These are phyloP conservation scores for Geotrichum restrictum DNA, from an alignment of 1,139 yeast species.

Conservation along the genomic window DNA sequence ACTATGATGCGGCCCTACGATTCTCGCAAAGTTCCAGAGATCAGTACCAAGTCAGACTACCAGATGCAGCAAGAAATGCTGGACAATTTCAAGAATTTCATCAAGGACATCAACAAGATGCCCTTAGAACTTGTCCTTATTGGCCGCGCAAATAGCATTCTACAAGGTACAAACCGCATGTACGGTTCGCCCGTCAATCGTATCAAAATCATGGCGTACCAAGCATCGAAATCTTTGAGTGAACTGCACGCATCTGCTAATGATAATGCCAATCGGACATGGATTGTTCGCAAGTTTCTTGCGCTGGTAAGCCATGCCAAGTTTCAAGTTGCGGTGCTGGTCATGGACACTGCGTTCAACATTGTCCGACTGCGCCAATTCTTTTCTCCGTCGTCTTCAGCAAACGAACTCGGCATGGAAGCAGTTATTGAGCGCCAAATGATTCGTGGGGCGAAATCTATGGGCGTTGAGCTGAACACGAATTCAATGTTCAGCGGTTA, in stretches of 20 bases:
- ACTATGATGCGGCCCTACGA: conserved; percentile 51
- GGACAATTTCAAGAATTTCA: conserved; percentile 46
- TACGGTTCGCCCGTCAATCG: conserved; percentile 74
- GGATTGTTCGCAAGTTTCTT: conserved; percentile 10
- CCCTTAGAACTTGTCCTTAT: conserved; percentile 65
- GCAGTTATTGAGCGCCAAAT: conserved; percentile 20
- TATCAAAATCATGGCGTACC: conserved; percentile 55
- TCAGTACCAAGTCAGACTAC: conserved; percentile 8
- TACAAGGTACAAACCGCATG: conserved; percentile 62
- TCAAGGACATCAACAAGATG: conserved; percentile 60
- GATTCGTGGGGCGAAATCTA: conserved; percentile 10
- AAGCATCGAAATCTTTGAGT: conserved; percentile 42
- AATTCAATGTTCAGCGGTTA: conserved; percentile 15
- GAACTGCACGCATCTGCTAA: neutral
- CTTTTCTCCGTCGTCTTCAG: conserved; percentile 1
- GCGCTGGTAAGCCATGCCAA: conserved; percentile 13
- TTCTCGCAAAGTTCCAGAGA: neutral
- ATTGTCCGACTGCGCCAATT: conserved; percentile 19
- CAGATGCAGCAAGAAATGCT: conserved; percentile 42
- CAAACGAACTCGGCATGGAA: conserved; percentile 20
- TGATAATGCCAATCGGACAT: neutral
- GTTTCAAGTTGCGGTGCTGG: conserved; percentile 14
- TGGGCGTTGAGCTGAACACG: conserved; percentile 13
- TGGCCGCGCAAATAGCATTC: conserved; percentile 68
- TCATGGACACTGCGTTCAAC: conserved; percentile 16